Conservation (phyloP, 2,329 filamentous ascomycete species). For the Macroventuria anomochaeta region DNA sequence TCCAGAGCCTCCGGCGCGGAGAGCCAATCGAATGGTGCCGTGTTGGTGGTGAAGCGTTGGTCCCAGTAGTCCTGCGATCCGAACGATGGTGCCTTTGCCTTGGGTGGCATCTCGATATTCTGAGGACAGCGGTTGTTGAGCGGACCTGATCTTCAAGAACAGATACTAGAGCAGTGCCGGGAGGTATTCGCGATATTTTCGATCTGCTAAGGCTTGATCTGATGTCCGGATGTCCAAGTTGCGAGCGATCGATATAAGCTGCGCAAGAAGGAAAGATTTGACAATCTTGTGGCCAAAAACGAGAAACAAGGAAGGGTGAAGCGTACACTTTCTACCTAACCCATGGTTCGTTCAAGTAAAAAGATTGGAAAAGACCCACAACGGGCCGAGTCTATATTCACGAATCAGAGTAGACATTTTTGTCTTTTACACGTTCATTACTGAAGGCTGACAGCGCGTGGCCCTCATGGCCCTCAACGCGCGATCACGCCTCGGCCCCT, state of each 20-base stretch:
- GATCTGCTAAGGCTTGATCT: no score
- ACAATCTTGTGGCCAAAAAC: no score
- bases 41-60: conserved; percentile 43
- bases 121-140: no score
- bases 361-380: conserved; percentile 1
- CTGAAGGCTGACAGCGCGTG: not conserved
- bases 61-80: conserved; percentile 49
- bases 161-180: no score
- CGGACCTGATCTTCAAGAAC: no score
- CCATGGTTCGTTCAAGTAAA: no score
- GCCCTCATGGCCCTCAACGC: no score
- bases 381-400: not conserved
- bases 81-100: conserved; percentile 38
- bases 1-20: conserved; percentile 41
- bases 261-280: no score
- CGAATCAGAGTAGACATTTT: not conserved
- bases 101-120: not conserved
- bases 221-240: no score
- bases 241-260: no score
- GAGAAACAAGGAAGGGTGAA: not conserved
- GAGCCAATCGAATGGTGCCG: conserved; percentile 50
- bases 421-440: not conserved
- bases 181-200: no score
- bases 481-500: conserved; percentile 4
- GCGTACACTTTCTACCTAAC: no score